These are phyloP conservation scores for Neurospora tetrasperma DNA, from an alignment of 495 filamentous ascomycete genomes.

Conservation along the genomic window DNA sequence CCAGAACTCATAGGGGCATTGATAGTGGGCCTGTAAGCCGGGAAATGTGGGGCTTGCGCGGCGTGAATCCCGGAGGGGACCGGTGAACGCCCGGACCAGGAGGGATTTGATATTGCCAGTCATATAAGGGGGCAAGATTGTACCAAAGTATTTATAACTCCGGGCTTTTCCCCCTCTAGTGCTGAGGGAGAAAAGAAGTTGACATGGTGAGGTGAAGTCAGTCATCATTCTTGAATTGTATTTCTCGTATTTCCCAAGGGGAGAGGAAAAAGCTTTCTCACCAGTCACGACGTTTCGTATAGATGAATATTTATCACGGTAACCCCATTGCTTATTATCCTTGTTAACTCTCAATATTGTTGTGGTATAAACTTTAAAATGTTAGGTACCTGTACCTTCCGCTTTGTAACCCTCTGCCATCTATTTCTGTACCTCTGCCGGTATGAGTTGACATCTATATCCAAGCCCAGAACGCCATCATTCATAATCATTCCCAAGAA, in stretches of 20 bases:
- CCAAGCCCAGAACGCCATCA: not conserved
- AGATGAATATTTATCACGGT: not conserved
- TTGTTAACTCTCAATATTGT: not conserved
- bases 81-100: not conserved
- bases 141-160: too few species aligned
- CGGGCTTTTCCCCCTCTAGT: too few species aligned
- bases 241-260: too few species aligned
- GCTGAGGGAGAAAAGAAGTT: not conserved
- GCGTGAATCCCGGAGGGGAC: not conserved
- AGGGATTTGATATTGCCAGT: not conserved
- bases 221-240: not conserved
- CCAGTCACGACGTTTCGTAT: not conserved
- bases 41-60: not conserved
- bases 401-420: not conserved
- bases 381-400: not conserved
- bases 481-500: not conserved
- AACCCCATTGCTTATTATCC: not conserved
- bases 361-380: not conserved
- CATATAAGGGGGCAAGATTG: not conserved
- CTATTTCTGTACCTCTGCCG: not conserved
- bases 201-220: not conserved
- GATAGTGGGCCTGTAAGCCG: not conserved
- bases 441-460: not conserved
- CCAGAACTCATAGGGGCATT: not conserved
- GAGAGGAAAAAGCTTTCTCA: not conserved